Percentiles rank a stretch among this genome's conserved stretches.
Evolutionary conservation across 805 yeast genomes (phyloP).

Genomic region (Candida ponderosae): DNA sequence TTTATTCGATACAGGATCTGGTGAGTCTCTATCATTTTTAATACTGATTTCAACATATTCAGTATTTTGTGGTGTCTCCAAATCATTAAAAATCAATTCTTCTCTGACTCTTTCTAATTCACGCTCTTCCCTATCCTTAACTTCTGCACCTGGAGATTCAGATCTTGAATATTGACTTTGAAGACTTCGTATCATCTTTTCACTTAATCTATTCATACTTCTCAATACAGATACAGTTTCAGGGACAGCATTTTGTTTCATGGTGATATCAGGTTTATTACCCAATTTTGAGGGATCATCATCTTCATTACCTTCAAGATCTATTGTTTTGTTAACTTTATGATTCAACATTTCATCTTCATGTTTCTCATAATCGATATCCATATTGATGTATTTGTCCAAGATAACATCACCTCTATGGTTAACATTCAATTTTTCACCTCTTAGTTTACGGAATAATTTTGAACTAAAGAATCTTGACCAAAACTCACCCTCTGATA

Average conservation of each 20-base stretch:
- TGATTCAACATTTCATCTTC: constrained; percentile 34
- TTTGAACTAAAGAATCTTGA: constrained; percentile 89
- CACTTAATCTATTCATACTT: constrained; percentile 84
- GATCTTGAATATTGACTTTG: constrained; percentile 34
- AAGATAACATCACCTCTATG: constrained; percentile 79
- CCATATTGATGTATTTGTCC: constrained; percentile 73
- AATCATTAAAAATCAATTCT: constrained; percentile 43
- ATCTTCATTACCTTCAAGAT: constrained; percentile 71
- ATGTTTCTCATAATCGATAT: constrained; percentile 46
- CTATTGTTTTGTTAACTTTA: constrained; percentile 62
- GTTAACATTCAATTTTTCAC: constrained; percentile 70
- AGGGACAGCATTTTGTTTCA: constrained; percentile 52
- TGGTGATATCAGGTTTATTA: constrained; percentile 81
- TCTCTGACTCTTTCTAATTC: constrained; percentile 29
- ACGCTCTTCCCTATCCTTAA: constrained; percentile 25
- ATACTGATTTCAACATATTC: constrained; percentile 42
- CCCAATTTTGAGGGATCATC: constrained; percentile 75
- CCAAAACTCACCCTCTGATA: constrained; percentile 93
- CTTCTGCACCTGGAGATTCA: constrained; percentile 25
- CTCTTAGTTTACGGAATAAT: constrained; percentile 78
- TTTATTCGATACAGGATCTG: background rate
- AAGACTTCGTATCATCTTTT: constrained; percentile 62
- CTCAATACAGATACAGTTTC: constrained; percentile 72
- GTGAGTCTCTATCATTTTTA: constrained; percentile 1
- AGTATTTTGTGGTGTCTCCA: constrained; percentile 37